phyloP scores from a whole-genome alignment of 768 basidiomycete species.

The Exidia glandulosa region DNA sequence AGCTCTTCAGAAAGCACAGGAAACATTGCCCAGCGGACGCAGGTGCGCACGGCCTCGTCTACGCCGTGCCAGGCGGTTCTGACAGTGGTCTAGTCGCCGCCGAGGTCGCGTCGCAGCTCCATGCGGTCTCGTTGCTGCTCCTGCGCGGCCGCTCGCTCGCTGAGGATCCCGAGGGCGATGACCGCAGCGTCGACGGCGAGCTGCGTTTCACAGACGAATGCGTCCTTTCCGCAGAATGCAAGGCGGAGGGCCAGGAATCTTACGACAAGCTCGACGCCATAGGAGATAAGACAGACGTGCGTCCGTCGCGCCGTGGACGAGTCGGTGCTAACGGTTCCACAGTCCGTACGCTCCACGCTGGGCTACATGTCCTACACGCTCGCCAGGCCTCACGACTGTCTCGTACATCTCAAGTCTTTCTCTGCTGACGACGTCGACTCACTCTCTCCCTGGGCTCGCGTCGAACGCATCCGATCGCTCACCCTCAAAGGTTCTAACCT shows the following conservation, averaged over 20 bases:
- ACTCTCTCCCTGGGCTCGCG: neutral
- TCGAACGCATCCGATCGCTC: neutral
- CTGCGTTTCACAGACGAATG: constrained; percentile 48
- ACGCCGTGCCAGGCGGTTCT: neutral
- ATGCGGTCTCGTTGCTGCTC: constrained; percentile 45
- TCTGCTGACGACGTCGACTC: neutral
- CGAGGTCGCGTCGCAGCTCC: constrained; percentile 58
- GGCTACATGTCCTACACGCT: neutral
- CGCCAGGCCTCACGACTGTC: neutral
- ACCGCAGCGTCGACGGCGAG: constrained; percentile 24
- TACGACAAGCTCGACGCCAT: constrained; percentile 39
- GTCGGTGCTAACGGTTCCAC: neutral
- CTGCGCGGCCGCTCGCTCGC: constrained; percentile 9
- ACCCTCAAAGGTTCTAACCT: neutral
- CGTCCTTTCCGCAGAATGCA: constrained; percentile 39
- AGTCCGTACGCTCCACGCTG: neutral
- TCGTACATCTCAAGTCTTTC: neutral
- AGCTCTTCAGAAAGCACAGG: constrained; percentile 75
- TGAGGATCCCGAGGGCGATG: constrained; percentile 37
- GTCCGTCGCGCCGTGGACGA: neutral
- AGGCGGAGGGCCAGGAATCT: constrained; percentile 44
- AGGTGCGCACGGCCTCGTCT: constrained; percentile 30
- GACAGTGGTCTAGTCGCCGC: constrained; percentile 12
- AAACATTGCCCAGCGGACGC: constrained; percentile 60
- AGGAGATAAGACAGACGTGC: neutral